A percentile compares a stretch with the other conserved stretches of the same genome.
Conservation (phyloP, 73 alveolate genomes). For the Blepharisma japonicum region DNA sequence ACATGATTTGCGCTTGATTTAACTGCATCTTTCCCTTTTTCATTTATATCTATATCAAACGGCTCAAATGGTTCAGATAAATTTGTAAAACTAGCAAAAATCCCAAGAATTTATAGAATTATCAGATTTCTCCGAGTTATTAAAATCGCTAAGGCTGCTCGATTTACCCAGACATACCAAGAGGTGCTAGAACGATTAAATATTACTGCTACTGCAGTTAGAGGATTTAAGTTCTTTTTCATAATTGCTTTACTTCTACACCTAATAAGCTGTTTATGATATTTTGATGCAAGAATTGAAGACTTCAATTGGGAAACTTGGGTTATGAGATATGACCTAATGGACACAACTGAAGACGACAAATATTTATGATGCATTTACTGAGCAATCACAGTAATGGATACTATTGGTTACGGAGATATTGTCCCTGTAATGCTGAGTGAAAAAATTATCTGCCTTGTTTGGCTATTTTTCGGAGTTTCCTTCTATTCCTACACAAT, state of each 20-base stretch:
- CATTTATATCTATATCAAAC: constrained; percentile 30
- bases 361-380: constrained; percentile 60
- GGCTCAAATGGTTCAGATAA: constrained; percentile 19
- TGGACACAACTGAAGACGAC: constrained; percentile 54
- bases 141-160: constrained; percentile 45
- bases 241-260: constrained; percentile 29
- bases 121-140: constrained; percentile 47
- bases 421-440: constrained; percentile 62
- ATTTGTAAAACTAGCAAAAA: constrained; percentile 41
- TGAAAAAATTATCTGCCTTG: constrained; percentile 65
- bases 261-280: constrained; percentile 32
- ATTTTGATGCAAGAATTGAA: constrained; percentile 40
- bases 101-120: constrained; percentile 53
- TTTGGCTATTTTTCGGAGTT: constrained; percentile 52
- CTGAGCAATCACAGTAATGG: constrained; percentile 73
- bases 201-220: constrained; percentile 43
- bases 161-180: constrained; percentile 33
- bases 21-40: constrained; percentile 51
- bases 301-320: constrained; percentile 32
- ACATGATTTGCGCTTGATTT: constrained; percentile 62
- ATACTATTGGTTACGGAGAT: constrained; percentile 89
- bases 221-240: constrained; percentile 36
- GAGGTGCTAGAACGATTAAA: constrained; percentile 41
- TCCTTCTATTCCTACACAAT: constrained; percentile 63
- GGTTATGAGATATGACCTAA: constrained; percentile 34